Evolutionary conservation across 257 asterid genomes (phyloP).

Genomic region (Plantago ovata): DNA sequence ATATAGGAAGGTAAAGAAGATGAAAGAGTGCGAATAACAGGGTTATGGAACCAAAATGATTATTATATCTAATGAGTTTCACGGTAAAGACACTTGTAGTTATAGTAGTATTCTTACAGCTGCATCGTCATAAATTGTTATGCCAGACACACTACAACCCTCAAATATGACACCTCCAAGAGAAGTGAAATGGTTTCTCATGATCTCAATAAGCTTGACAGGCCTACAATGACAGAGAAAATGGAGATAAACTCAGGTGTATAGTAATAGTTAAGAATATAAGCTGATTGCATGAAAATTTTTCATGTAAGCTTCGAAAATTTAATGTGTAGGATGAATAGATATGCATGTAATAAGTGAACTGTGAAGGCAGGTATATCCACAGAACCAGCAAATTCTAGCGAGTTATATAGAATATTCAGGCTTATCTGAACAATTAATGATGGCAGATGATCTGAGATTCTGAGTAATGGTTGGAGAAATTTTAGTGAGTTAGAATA

Average conservation of each 20-base stretch:
- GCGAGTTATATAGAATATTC: no score
- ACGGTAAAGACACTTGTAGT: neutral
- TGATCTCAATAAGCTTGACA: constrained; percentile 66
- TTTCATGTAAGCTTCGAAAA: neutral
- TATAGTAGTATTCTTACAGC: constrained; percentile 70
- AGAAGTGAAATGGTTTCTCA: constrained; percentile 59
- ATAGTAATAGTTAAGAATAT: neutral
- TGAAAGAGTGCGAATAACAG: neutral
- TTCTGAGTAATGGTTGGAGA: no score
- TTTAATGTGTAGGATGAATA: neutral
- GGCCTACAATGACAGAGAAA: constrained; percentile 46
- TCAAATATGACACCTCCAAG: constrained; percentile 85
- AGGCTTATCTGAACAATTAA: no score
- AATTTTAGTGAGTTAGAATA: no score
- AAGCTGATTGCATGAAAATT: neutral
- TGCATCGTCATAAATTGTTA: constrained; percentile 63
- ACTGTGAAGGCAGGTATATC: no score
- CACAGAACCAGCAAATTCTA: no score
- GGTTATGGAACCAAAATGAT: neutral
- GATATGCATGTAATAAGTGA: neutral
- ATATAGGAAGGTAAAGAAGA: neutral
- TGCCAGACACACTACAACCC: constrained; percentile 65
- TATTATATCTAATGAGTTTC: neutral
- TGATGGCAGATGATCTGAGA: no score
- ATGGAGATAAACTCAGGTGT: neutral